These are phyloP conservation scores for Ustilago sp. DNA, from an alignment of 1,284 basidiomycete species.

Conservation along the genomic window DNA sequence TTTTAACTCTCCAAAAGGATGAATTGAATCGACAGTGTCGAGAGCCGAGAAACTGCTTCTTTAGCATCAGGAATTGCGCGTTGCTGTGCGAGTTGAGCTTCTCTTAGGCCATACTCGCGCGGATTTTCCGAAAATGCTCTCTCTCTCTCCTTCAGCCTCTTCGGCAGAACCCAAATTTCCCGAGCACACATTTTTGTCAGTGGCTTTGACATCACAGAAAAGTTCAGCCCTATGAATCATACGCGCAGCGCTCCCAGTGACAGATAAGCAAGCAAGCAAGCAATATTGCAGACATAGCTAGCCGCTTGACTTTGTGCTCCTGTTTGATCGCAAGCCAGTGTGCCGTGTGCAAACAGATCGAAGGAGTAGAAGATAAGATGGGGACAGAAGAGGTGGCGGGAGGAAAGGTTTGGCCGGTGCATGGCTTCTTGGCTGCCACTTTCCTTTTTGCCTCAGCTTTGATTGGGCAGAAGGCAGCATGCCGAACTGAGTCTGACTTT, in stretches of 20 bases:
- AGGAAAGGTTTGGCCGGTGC: slow-evolving; percentile 1
- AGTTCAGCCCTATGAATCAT: background rate
- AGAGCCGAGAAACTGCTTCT: background rate
- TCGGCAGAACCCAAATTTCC: slow-evolving; percentile 5
- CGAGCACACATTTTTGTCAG: slow-evolving; percentile 7
- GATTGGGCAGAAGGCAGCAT: slow-evolving; percentile 7
- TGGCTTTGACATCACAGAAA: slow-evolving; percentile 6
- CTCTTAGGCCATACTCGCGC: slow-evolving; percentile 5
- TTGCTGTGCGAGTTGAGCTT: too few species aligned
- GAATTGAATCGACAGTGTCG: background rate
- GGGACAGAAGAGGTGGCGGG: background rate
- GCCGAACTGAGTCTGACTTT: slow-evolving; percentile 6
- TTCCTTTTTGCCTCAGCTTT: background rate
- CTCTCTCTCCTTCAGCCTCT: background rate
- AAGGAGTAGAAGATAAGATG: background rate
- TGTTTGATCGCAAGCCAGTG: background rate
- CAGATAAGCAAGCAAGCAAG: background rate
- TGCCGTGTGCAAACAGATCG: background rate
- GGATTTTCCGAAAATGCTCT: slow-evolving; percentile 6
- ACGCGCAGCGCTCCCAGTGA: background rate
- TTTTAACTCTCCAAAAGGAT: background rate
- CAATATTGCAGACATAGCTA: too few species aligned
- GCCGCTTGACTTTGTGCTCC: too few species aligned
- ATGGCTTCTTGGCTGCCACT: background rate
- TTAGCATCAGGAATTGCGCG: background rate